Conservation (phyloP, 441 rosid genomes). For the Erysimum pusillum region DNA sequence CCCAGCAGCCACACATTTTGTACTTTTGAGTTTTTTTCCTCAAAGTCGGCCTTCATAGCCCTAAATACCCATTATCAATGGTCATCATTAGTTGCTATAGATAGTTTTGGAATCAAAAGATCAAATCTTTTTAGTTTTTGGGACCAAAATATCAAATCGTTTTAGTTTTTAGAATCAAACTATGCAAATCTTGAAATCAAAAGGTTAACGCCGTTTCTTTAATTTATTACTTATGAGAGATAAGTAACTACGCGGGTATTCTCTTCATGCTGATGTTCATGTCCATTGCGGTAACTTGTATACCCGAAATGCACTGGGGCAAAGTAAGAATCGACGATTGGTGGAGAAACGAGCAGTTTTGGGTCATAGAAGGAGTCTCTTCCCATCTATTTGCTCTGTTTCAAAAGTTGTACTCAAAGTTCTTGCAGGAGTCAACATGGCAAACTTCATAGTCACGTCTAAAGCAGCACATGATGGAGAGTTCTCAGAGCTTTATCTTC, state of each 20-base stretch:
- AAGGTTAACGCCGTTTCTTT: neutral
- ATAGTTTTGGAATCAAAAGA: neutral
- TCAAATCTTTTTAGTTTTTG: neutral
- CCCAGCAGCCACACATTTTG: no score
- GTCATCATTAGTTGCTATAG: no score
- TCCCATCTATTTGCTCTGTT: neutral
- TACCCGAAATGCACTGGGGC: no score
- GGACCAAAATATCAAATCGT: neutral
- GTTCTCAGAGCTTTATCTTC: neutral
- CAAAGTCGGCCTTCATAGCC: constrained; percentile 1
- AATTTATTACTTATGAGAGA: neutral
- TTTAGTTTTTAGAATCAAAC: neutral
- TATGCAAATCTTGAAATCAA: neutral
- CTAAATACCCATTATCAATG: no score
- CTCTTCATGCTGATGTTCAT: neutral
- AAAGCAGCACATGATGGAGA: neutral
- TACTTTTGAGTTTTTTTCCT: no score
- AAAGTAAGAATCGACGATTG: no score
- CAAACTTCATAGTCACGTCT: neutral
- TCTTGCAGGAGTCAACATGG: neutral
- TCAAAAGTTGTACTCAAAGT: constrained; percentile 3
- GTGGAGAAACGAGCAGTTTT: no score
- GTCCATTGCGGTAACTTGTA: no score
- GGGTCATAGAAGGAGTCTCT: no score
- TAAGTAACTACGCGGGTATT: neutral